A percentile compares a stretch with the other conserved stretches of the same genome.
Evolutionary conservation across 306 rosid genomes (phyloP).

Genomic region (Pueraria montana): DNA sequence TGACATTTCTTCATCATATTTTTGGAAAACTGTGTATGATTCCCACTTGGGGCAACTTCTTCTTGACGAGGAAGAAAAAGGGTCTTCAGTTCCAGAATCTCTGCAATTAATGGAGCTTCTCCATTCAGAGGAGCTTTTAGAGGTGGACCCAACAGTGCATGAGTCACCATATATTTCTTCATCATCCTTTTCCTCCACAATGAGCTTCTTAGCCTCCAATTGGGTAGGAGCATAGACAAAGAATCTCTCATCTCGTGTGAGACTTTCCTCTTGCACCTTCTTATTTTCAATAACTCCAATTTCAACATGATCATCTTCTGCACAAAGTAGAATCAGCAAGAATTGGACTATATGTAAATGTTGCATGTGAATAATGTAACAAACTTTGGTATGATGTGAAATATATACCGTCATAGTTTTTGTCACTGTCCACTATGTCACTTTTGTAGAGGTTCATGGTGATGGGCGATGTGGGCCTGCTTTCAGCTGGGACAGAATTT

Average conservation of each 20-base stretch:
- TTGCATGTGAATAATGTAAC: slow-evolving; percentile 59
- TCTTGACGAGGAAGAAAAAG: slow-evolving; percentile 92
- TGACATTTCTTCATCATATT: slow-evolving; percentile 97
- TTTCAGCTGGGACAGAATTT: slow-evolving; percentile 52
- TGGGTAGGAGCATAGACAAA: slow-evolving; percentile 55
- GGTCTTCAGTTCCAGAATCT: slow-evolving; percentile 95
- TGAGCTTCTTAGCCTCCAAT: slow-evolving; percentile 58
- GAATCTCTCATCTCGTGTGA: slow-evolving; percentile 66
- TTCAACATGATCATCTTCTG: slow-evolving; percentile 61
- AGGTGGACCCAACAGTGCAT: slow-evolving; percentile 90
- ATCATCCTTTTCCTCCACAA: slow-evolving; percentile 56
- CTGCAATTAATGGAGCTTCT: slow-evolving; percentile 84
- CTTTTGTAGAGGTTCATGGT: slow-evolving; percentile 56
- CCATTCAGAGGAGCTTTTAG: slow-evolving; percentile 98
- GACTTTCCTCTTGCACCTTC: slow-evolving; percentile 51
- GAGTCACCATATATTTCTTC: slow-evolving; percentile 91
- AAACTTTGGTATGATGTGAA: slow-evolving; percentile 44
- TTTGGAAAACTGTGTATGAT: slow-evolving; percentile 89
- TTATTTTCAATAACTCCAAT: slow-evolving; percentile 47
- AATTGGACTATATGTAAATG: background rate
- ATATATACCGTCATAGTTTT: slow-evolving; percentile 61
- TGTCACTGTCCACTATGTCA: slow-evolving; percentile 57
- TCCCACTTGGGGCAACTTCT: slow-evolving; percentile 98
- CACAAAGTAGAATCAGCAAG: slow-evolving; percentile 6
- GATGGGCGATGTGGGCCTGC: slow-evolving; percentile 63